These are phyloP conservation scores for Monilinia laxa DNA, from an alignment of 2,329 filamentous ascomycete genomes.

Conservation along the genomic window DNA sequence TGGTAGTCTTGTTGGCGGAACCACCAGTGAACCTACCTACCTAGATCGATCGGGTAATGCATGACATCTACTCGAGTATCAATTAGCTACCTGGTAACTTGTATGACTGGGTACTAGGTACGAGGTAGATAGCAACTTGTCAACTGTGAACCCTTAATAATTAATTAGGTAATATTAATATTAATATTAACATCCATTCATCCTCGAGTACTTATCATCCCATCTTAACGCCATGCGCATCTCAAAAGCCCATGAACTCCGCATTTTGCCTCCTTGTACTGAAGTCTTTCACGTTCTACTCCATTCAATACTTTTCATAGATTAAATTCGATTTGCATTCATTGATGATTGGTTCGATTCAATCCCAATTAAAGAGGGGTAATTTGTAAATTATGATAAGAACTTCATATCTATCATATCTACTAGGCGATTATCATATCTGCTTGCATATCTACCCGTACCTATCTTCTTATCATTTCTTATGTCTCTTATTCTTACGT, in stretches of 20 bases:
- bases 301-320: neutral
- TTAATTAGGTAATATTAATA: neutral
- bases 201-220: neutral
- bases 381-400: slow-evolving; percentile 7
- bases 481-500: slow-evolving; percentile 8
- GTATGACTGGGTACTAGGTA: too few species aligned
- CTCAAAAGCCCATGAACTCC: neutral
- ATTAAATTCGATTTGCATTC: neutral
- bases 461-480: neutral
- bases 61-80: too few species aligned
- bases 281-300: too few species aligned
- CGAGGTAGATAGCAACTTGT: neutral
- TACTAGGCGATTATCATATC: too few species aligned
- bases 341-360: slow-evolving; percentile 2
- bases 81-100: too few species aligned
- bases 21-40: too few species aligned
- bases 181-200: neutral
- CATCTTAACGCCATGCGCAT: neutral
- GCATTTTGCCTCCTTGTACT: neutral
- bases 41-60: too few species aligned
- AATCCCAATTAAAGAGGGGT: neutral
- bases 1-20: too few species aligned
- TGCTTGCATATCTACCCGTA: too few species aligned
- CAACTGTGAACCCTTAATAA: neutral
- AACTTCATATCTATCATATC: neutral